phyloP scores from a whole-genome alignment of 306 rosid genomes.

The Quercus wislizeni region DNA sequence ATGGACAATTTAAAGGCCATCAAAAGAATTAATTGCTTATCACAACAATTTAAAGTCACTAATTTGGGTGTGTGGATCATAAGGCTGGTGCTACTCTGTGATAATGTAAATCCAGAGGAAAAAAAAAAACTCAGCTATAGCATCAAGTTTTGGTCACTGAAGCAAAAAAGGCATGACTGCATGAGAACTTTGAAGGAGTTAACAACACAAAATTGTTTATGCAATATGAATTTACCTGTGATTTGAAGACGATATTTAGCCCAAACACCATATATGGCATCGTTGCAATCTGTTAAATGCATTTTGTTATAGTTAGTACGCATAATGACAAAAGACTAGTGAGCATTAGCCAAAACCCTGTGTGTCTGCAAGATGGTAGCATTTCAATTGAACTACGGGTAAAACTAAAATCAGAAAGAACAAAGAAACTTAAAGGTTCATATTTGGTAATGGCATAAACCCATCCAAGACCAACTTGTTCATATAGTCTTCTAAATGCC shows the following conservation, averaged over 20 bases:
- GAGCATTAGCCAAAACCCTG: too few relatives aligned
- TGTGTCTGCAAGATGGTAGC: not conserved
- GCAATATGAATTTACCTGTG: constrained; percentile 48
- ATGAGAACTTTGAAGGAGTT: not conserved
- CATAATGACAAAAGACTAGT: too few relatives aligned
- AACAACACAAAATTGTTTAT: not conserved
- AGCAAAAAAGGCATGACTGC: not conserved
- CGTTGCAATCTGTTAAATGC: too few relatives aligned
- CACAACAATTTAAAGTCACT: not conserved
- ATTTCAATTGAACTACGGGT: constrained; percentile 2
- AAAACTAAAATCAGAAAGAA: constrained; percentile 2
- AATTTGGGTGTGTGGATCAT: not conserved
- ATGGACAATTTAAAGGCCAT: not conserved
- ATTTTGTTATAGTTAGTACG: too few relatives aligned
- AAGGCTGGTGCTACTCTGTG: not conserved
- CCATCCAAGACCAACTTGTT: constrained; percentile 94
- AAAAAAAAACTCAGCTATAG: not conserved
- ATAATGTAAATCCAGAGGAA: too few relatives aligned
- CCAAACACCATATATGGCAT: too few relatives aligned
- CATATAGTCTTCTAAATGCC: constrained; percentile 87
- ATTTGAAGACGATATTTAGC: constrained; percentile 83
- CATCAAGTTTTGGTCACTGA: not conserved
- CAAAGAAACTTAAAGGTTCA: constrained; percentile 60
- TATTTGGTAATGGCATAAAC: constrained; percentile 87
- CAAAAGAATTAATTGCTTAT: not conserved